Conservation (phyloP, 2,329 filamentous ascomycete species). For the Colletotrichum shisoi region DNA sequence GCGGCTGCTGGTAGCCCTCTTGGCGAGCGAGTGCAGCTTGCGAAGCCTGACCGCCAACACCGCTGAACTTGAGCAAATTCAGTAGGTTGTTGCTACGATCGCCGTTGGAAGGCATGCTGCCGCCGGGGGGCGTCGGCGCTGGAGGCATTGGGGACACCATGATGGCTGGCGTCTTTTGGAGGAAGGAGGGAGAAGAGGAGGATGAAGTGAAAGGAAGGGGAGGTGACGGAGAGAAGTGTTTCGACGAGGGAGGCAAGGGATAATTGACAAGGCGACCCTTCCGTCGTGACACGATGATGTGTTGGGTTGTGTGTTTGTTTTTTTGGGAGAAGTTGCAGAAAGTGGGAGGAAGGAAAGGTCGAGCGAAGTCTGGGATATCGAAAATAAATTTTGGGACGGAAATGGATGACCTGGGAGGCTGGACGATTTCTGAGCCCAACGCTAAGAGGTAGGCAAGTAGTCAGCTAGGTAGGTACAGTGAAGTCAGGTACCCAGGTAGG, state of each 20-base stretch:
- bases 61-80: slow-evolving; percentile 69
- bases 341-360: slow-evolving; percentile 12
- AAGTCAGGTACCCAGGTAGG: neutral
- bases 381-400: slow-evolving; percentile 39
- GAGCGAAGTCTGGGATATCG: slow-evolving; percentile 17
- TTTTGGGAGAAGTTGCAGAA: slow-evolving; percentile 2
- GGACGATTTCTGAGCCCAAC: slow-evolving; percentile 36
- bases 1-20: slow-evolving; percentile 46
- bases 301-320: neutral
- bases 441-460: neutral
- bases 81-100: slow-evolving; percentile 65
- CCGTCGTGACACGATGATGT: slow-evolving; percentile 29
- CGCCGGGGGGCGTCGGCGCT: slow-evolving; percentile 59
- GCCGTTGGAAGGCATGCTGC: slow-evolving; percentile 49
- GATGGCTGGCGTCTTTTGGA: slow-evolving; percentile 31
- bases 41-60: slow-evolving; percentile 44
- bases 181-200: neutral
- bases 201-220: slow-evolving; percentile 27
- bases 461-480: too few relatives aligned
- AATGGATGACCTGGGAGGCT: slow-evolving; percentile 37
- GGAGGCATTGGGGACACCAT: slow-evolving; percentile 56
- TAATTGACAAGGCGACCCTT: slow-evolving; percentile 36
- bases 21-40: slow-evolving; percentile 39
- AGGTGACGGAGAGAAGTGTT: slow-evolving; percentile 20
- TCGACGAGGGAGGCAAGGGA: slow-evolving; percentile 36